Base-by-base conservation (phyloP, 352 stramenopile genomes). In the Peronospora farinosa region DNA sequence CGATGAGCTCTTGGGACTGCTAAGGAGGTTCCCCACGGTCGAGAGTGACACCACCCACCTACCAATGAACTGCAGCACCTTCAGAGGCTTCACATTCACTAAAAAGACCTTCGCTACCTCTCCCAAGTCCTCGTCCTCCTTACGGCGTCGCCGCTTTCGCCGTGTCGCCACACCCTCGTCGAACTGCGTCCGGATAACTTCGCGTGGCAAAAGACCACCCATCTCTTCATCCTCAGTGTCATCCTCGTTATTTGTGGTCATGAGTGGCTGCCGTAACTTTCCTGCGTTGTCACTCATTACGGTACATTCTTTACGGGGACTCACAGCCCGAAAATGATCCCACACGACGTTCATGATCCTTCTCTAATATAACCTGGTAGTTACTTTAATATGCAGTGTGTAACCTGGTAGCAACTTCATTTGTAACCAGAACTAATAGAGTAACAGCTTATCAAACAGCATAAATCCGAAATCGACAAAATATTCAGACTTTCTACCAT, bases 61-160 rank as follows among this genome's bases (percentile, higher is more conserved):
- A 10, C 58, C 45, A 17, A 62, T 40, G 0, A 51, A 54, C 25
- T 60, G 67, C 31, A 70, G 41, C 13, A 76, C 17, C 43, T 68
- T 55, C 9, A 62, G 33, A 19, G 63, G 63, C 51, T 72, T 46
- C 37, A 58, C 60, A 21, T 52, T 67, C 13, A 67, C 23, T 1
- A 41, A n/a, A 13, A 67, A 46, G n/a, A 52, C 21, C 1, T 23
- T 41, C n/a, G 19, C n/a, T 5, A 72, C 53, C 38, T 75, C 63
- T 23, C 65, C 66, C 38, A 72, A 41, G 39, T 75, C 66, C 31
- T 75, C 63, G 16, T 75, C 66, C 2, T 75, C 66, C 52, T 75
- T 75, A 23, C 63, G 66, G 1, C 66, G 59, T 1, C 62, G 54
- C 35, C 62, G 54, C 40, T 69, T 72, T 37, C 63, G 33, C 6